A percentile compares a stretch with the other conserved stretches of the same genome.
Conservation (phyloP, 768 basidiomycete genomes). For the Daedalea quercina region DNA sequence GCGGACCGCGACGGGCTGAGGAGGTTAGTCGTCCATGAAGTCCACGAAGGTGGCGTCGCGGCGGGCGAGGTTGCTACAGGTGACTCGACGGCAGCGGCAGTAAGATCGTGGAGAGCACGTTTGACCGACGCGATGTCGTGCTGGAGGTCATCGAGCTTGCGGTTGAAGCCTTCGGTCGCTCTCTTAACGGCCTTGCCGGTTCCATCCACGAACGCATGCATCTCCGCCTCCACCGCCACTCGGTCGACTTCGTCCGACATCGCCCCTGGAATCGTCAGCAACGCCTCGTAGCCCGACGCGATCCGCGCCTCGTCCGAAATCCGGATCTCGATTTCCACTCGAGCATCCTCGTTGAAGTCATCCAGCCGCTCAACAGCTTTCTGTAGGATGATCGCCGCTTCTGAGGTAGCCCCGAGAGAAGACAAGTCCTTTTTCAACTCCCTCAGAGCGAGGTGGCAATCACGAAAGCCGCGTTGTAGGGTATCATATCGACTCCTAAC, state of each 20-base stretch:
- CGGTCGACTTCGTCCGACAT: slow-evolving; percentile 18
- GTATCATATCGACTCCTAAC: slow-evolving; percentile 51
- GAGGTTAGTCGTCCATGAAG: slow-evolving; percentile 56
- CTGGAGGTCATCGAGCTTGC: slow-evolving; percentile 65
- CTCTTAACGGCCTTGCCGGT: slow-evolving; percentile 40
- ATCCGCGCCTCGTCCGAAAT: slow-evolving; percentile 66
- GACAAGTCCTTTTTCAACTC: slow-evolving; percentile 38
- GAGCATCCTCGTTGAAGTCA: slow-evolving; percentile 72
- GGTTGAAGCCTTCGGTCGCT: slow-evolving; percentile 40
- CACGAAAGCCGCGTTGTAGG: slow-evolving; percentile 57
- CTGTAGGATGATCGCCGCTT: slow-evolving; percentile 30
- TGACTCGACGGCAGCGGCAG: slow-evolving; percentile 10
- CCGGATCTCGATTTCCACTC: slow-evolving; percentile 79
- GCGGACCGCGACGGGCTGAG: slow-evolving; percentile 33
- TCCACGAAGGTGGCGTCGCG: slow-evolving; percentile 22
- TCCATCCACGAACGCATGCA: slow-evolving; percentile 52
- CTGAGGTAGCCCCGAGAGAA: slow-evolving; percentile 14
- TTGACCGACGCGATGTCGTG: slow-evolving; percentile 74
- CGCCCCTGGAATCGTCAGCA: slow-evolving; percentile 56
- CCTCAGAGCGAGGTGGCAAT: slow-evolving; percentile 63
- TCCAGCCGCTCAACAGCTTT: slow-evolving; percentile 55
- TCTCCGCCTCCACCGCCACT: slow-evolving; percentile 40
- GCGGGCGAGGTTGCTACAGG: slow-evolving; percentile 3
- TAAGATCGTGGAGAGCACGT: slow-evolving; percentile 43
- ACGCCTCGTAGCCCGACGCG: slow-evolving; percentile 57